Evolutionary conservation across 2,329 filamentous ascomycete species (phyloP).

Genomic region (Leptographium lundbergii): DNA sequence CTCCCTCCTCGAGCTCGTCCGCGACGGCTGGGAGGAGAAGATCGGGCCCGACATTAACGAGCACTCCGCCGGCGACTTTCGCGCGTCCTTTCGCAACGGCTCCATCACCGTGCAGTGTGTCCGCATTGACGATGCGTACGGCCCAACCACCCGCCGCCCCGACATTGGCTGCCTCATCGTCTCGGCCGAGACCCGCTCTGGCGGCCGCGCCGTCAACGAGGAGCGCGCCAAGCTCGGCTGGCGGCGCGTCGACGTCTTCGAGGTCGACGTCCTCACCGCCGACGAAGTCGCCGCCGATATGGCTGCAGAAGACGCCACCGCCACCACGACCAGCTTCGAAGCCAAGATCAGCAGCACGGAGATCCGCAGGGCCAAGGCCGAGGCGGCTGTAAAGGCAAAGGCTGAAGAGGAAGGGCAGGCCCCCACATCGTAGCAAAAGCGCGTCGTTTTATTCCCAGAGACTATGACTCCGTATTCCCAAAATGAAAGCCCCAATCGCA

Average conservation of each 20-base stretch:
- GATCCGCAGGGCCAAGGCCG: constrained; percentile 45
- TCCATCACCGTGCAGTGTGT: constrained; percentile 62
- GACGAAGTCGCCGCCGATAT: constrained; percentile 35
- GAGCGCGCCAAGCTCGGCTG: constrained; percentile 66
- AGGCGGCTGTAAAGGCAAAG: constrained; percentile 5
- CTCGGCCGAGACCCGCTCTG: constrained; percentile 74
- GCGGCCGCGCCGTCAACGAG: constrained; percentile 78
- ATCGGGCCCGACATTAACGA: constrained; percentile 22
- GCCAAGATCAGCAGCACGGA: constrained; percentile 87
- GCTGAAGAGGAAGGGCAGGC: not conserved
- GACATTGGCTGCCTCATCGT: constrained; percentile 70
- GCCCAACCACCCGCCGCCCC: constrained; percentile 77
- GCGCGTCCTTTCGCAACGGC: constrained; percentile 45
- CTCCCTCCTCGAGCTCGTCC: constrained; percentile 38
- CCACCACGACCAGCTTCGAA: constrained; percentile 50
- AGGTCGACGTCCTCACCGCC: constrained; percentile 77
- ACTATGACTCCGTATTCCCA: no score
- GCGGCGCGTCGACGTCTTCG: constrained; percentile 64
- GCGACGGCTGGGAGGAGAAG: constrained; percentile 30
- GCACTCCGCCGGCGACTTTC: constrained; percentile 27
- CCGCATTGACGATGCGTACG: constrained; percentile 76
- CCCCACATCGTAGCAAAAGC: no score
- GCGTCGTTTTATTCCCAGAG: no score
- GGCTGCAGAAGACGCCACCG: constrained; percentile 16
- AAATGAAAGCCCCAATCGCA: no score